These are phyloP conservation scores for Camelina laxa DNA, from an alignment of 345 rosid species.

Conservation along the genomic window DNA sequence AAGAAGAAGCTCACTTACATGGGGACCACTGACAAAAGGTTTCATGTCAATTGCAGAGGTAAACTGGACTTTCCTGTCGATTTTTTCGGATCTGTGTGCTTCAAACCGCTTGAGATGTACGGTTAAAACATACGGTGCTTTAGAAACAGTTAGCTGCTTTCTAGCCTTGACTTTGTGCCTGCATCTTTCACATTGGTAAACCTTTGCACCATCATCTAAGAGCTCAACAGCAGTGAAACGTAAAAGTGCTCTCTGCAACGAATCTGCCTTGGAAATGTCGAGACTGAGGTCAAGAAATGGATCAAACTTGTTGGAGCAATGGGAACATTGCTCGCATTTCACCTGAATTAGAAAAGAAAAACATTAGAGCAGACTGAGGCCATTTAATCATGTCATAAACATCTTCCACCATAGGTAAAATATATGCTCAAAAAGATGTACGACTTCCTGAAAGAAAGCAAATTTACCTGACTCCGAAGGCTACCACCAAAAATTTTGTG, in stretches of 20 bases:
- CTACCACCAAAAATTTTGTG: constrained; percentile 97
- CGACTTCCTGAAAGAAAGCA: constrained; percentile 8
- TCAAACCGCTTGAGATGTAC: constrained; percentile 91
- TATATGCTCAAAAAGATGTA: neutral
- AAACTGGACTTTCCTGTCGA: constrained; percentile 75
- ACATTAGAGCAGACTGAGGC: constrained; percentile 7
- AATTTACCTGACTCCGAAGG: constrained; percentile 82
- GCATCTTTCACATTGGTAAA: constrained; percentile 88
- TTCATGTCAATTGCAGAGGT: constrained; percentile 71
- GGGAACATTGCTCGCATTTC: constrained; percentile 76
- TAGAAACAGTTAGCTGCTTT: constrained; percentile 85
- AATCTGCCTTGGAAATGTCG: constrained; percentile 81
- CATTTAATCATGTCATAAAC: neutral
- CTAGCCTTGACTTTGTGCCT: constrained; percentile 83
- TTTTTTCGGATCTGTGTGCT: constrained; percentile 75
- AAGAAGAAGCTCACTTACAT: constrained; percentile 60
- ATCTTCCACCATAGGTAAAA: neutral
- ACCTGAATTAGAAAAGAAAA: constrained; percentile 50
- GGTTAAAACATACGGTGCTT: constrained; percentile 84
- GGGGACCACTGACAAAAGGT: constrained; percentile 75
- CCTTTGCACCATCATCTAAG: constrained; percentile 89
- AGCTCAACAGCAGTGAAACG: constrained; percentile 79
- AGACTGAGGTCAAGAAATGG: constrained; percentile 94
- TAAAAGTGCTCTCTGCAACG: constrained; percentile 69
- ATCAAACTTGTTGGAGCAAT: constrained; percentile 83